phyloP scores from a whole-genome alignment of 2,329 filamentous ascomycete genomes.

The Pochonia chlamydosporia region DNA sequence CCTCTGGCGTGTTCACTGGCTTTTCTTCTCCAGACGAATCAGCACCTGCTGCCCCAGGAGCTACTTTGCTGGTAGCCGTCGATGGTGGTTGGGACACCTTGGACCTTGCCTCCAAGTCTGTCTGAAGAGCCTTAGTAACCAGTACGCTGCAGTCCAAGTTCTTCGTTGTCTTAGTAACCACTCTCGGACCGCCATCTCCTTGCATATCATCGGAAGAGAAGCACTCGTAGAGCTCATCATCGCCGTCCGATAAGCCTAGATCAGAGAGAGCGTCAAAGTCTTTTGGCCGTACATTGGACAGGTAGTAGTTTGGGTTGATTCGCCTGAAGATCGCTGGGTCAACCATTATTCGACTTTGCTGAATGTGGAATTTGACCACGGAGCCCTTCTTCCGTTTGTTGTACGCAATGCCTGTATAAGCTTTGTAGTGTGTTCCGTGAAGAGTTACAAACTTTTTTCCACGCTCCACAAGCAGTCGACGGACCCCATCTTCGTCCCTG shows the following conservation, averaged over 20 bases:
- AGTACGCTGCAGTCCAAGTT: conserved; percentile 14
- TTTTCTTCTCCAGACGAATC: conserved; percentile 5
- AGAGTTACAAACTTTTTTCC: conserved; percentile 80
- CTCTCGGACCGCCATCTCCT: conserved; percentile 28
- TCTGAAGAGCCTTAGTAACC: conserved; percentile 22
- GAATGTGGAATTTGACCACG: conserved; percentile 72
- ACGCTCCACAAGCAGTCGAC: conserved; percentile 64
- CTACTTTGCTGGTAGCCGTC: conserved; percentile 16
- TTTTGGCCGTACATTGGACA: conserved; percentile 68
- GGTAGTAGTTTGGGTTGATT: conserved; percentile 79
- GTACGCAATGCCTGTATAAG: conserved; percentile 79
- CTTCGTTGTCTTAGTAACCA: not conserved
- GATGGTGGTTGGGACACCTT: conserved; percentile 49
- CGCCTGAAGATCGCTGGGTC: conserved; percentile 77
- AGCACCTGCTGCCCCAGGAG: not conserved
- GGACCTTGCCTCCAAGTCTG: conserved; percentile 24
- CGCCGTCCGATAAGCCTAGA: conserved; percentile 38
- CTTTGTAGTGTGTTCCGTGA: conserved; percentile 77
- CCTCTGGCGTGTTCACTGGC: conserved; percentile 6
- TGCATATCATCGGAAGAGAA: conserved; percentile 35
- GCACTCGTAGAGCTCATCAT: conserved; percentile 21
- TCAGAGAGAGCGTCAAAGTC: conserved; percentile 57
- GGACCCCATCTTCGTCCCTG: conserved; percentile 61
- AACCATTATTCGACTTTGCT: conserved; percentile 82
- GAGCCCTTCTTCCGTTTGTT: conserved; percentile 67